These are phyloP conservation scores for Trichoderma afroharzianum DNA, from an alignment of 2,329 filamentous ascomycete genomes.

Conservation along the genomic window DNA sequence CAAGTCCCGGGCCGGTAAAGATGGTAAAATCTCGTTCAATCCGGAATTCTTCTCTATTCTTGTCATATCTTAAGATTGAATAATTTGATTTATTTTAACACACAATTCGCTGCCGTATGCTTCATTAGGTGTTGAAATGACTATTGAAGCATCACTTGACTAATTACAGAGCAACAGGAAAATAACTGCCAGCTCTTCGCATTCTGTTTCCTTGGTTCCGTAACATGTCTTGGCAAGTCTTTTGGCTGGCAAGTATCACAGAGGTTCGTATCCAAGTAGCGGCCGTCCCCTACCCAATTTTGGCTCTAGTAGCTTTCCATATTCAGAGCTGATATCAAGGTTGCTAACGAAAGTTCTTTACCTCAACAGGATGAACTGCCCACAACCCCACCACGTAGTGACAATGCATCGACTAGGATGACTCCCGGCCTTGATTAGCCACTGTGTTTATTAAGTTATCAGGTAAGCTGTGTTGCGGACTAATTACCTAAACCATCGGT, in stretches of 20 bases:
- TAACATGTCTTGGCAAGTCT: neutral
- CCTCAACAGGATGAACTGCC: neutral
- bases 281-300: neutral
- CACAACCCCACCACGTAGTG: neutral
- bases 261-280: neutral
- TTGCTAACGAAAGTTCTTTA: neutral
- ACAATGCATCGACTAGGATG: neutral
- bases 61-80: neutral
- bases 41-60: slow-evolving; percentile 28
- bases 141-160: neutral
- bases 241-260: neutral
- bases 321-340: neutral
- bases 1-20: slow-evolving; percentile 49
- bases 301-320: neutral
- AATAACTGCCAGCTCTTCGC: neutral
- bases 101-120: neutral
- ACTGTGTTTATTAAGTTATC: neutral
- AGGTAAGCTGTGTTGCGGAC: neutral
- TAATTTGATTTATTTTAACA: neutral
- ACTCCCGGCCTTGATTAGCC: neutral
- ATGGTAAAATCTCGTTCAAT: slow-evolving; percentile 53
- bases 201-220: neutral
- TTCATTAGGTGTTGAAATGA: neutral
- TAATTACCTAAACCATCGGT: neutral
- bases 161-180: neutral